phyloP scores from a whole-genome alignment of 1,284 basidiomycete species.

The Cutaneotrichosporon curvatum region DNA sequence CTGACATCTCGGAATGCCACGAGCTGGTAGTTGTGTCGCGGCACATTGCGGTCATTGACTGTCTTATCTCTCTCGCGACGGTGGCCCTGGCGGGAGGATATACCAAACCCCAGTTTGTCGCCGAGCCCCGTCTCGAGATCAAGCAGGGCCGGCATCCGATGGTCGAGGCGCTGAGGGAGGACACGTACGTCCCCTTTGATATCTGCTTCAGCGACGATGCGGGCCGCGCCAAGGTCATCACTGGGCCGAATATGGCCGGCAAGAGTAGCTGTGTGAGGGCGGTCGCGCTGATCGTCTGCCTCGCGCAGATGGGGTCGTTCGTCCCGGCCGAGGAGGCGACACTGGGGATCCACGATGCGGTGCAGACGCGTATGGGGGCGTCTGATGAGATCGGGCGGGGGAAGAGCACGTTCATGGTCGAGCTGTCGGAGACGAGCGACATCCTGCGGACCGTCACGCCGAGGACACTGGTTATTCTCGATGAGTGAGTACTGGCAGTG shows the following conservation, averaged over 20 bases:
- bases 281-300: conserved; percentile 39
- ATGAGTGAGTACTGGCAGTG: conserved; percentile 48
- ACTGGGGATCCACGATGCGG: conserved; percentile 70
- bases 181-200: conserved; percentile 67
- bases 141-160: conserved; percentile 58
- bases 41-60: conserved; percentile 59
- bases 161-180: conserved; percentile 66
- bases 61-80: conserved; percentile 40
- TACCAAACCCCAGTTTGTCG: conserved; percentile 66
- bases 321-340: conserved; percentile 63
- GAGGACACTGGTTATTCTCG: conserved; percentile 73
- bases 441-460: conserved; percentile 68
- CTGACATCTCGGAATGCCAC: conserved; percentile 64
- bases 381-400: conserved; percentile 77
- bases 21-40: conserved; percentile 65
- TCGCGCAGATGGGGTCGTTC: conserved; percentile 53
- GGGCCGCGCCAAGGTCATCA: conserved; percentile 66
- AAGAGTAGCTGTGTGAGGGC: conserved; percentile 44
- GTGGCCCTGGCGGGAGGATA: conserved; percentile 38
- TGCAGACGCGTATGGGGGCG: conserved; percentile 63
- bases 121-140: conserved; percentile 51
- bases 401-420: conserved; percentile 91
- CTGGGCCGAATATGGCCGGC: conserved; percentile 50
- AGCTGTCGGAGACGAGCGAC: conserved; percentile 87
- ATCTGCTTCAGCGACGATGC: conserved; percentile 43